phyloP scores from a whole-genome alignment of 306 rosid species.

The Amphicarpaea edgeworthii region DNA sequence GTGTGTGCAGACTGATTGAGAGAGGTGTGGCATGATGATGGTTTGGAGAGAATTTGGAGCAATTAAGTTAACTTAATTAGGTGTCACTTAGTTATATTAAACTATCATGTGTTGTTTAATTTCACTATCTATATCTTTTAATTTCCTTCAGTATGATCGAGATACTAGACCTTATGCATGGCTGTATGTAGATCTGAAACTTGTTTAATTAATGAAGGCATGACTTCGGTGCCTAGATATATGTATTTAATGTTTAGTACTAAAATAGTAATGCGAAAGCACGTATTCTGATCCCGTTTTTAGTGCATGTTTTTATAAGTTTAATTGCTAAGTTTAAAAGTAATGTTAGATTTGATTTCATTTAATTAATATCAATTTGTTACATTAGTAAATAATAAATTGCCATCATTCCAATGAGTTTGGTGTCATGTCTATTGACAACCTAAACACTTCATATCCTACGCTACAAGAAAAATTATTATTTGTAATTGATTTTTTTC shows the following conservation, averaged over 20 bases:
- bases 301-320: not conserved
- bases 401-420: too few relatives aligned
- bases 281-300: not conserved
- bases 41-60: conserved; percentile 23
- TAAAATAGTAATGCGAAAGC: not conserved
- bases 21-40: conserved; percentile 22
- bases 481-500: too few relatives aligned
- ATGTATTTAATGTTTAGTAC: not conserved
- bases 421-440: too few relatives aligned
- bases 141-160: conserved; percentile 29
- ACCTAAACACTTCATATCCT: too few relatives aligned
- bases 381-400: too few relatives aligned
- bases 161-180: conserved; percentile 26
- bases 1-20: conserved; percentile 50
- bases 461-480: too few relatives aligned
- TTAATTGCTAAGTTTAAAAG: not conserved
- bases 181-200: conserved; percentile 25
- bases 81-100: conserved; percentile 42
- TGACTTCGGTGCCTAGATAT: conserved; percentile 2
- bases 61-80: conserved; percentile 37
- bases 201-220: not conserved
- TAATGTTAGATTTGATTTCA: too few relatives aligned
- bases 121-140: conserved; percentile 25
- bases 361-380: too few relatives aligned
- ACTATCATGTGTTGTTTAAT: conserved; percentile 13